Evolutionary conservation across 441 rosid species (phyloP), one percentile per base, ranked within the genome.

Genomic region (Aleurites moluccanus): DNA sequence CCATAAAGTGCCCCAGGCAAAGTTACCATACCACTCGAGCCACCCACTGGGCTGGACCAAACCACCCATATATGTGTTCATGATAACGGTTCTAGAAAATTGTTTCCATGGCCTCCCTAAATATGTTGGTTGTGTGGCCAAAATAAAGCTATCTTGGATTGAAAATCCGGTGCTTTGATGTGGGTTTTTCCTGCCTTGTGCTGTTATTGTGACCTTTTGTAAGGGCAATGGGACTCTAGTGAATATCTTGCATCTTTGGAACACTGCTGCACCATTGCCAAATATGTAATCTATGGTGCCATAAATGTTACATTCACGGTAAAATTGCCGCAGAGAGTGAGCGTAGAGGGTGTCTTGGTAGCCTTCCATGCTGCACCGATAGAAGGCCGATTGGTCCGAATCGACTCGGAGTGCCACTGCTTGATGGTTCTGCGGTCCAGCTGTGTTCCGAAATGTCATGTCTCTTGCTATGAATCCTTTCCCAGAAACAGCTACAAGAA

Each of bases 271-370:
- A 1, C 92, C 97, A 30, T 92, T 92, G 7, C 98, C 97, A 20
- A 92, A 94, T 44, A 92, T 94, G 90, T 86, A 94, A 74, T 94
- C 98, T 18, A 92, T 83, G 0, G 97, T 94, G 15, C 97, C 97
- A 25, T 90, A 89, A 1, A 94, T 82, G 20, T 91, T 89, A 8
- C 98, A 91, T 44, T 91, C 92, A 15, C 91, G 80, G 67, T 90
- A 92, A 71, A 91, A 92, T 67, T 90, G 98, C 64, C 97, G 78
- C n/a, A 87, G 79, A 2, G 96, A 92, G 72, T 92, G 93, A 1
- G 92, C 56, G 68, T 89, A 90, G 35, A 92, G 75, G 6, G 97
- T 92, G 87, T 94, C 97, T 52, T 91, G 97, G 64, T 88, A 91
- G 10, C 88, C 97, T 81, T 92, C 92, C 27, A 94, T 87, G 72